These are phyloP conservation scores for Isabelozyma pseudorhagii DNA, from an alignment of 805 yeast genomes.

Conservation along the genomic window DNA sequence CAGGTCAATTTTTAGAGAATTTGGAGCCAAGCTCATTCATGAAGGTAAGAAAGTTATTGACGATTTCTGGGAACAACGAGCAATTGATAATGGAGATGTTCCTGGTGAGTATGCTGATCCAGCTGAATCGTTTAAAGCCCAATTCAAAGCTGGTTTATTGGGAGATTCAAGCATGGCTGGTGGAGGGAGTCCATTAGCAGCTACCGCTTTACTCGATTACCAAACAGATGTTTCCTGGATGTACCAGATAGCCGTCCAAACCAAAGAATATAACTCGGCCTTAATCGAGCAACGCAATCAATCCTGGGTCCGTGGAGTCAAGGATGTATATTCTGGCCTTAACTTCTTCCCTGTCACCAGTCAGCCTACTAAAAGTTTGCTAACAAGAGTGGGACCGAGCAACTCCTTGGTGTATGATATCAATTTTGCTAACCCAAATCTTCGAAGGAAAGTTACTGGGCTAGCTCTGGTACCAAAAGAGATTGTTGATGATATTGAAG, in stretches of 20 bases:
- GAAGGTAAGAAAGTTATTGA: slow-evolving; percentile 81
- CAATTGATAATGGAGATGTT: slow-evolving; percentile 57
- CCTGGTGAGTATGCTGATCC: slow-evolving; percentile 75
- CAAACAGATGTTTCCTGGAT: slow-evolving; percentile 76
- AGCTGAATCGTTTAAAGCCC: slow-evolving; percentile 46
- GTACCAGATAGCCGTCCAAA: slow-evolving; percentile 76
- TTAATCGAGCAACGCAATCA: slow-evolving; percentile 57
- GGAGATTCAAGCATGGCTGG: slow-evolving; percentile 37
- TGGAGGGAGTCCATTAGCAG: slow-evolving; percentile 20
- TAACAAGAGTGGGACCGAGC: slow-evolving; percentile 22
- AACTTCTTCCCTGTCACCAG: slow-evolving; percentile 68
- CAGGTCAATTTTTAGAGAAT: slow-evolving; percentile 81
- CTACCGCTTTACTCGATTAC: slow-evolving; percentile 38
- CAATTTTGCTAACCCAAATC: slow-evolving; percentile 38
- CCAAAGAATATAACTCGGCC: slow-evolving; percentile 65
- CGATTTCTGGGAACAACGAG: slow-evolving; percentile 78
- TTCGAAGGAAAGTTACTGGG: slow-evolving; percentile 60
- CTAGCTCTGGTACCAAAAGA: slow-evolving; percentile 55
- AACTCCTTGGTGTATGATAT: slow-evolving; percentile 47
- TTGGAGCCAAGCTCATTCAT: slow-evolving; percentile 79
- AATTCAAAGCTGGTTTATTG: slow-evolving; percentile 24
- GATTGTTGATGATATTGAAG: slow-evolving; percentile 52
- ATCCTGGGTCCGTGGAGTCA: slow-evolving; percentile 54
- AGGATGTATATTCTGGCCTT: slow-evolving; percentile 85
- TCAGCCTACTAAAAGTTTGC: slow-evolving; percentile 57